phyloP scores from a whole-genome alignment of 768 basidiomycete genomes.

The Collybia sordida region DNA sequence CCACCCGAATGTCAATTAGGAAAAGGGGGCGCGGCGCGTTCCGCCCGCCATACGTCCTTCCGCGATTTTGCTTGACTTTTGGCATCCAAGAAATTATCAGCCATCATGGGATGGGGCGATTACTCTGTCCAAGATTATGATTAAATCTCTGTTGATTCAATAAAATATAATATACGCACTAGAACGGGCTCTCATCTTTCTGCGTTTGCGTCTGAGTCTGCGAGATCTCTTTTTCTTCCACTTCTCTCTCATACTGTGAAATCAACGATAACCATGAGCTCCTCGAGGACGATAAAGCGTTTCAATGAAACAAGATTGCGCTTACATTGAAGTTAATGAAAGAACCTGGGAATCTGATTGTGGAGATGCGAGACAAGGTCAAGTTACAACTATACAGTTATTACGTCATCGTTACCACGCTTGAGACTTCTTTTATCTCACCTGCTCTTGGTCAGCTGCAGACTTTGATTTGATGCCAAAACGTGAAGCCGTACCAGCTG shows the following conservation, averaged over 20 bases:
- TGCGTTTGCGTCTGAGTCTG: constrained; percentile 90
- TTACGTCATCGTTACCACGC: constrained; percentile 33
- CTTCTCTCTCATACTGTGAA: constrained; percentile 85
- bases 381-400: constrained; percentile 41
- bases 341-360: constrained; percentile 20
- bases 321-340: constrained; percentile 33
- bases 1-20: constrained; percentile 15
- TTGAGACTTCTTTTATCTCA: not conserved
- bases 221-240: constrained; percentile 96
- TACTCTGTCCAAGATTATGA: constrained; percentile 35
- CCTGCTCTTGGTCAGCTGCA: constrained; percentile 6
- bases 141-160: not conserved
- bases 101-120: constrained; percentile 23
- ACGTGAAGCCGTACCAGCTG: constrained; percentile 46
- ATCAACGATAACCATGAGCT: not conserved
- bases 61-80: constrained; percentile 6
- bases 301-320: not conserved
- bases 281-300: not conserved
- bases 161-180: constrained; percentile 50
- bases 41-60: constrained; percentile 5
- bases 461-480: constrained; percentile 27
- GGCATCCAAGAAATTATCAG: constrained; percentile 20
- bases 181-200: constrained; percentile 96
- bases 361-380: constrained; percentile 5
- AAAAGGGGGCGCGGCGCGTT: not conserved